Conservation (phyloP, 2,329 filamentous ascomycete species). For the Xylariaceae sp. region DNA sequence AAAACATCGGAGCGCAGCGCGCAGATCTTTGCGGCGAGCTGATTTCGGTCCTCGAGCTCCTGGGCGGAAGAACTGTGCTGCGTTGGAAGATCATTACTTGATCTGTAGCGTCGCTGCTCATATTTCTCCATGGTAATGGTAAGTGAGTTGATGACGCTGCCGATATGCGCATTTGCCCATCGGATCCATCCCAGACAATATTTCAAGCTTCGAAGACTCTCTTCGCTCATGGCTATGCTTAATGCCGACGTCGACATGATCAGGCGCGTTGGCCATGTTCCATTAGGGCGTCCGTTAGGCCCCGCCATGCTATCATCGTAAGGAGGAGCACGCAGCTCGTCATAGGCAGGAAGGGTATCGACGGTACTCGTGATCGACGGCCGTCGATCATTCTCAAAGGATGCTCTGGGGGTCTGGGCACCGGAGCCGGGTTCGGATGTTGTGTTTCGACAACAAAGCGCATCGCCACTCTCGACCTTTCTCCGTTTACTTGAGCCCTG, state of each 20-base stretch:
- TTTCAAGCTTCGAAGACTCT: slow-evolving; percentile 76
- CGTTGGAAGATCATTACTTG: slow-evolving; percentile 24
- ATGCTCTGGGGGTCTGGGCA: slow-evolving; percentile 32
- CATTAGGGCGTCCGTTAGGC: slow-evolving; percentile 29
- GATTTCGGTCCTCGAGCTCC: slow-evolving; percentile 39
- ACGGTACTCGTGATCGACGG: slow-evolving; percentile 61
- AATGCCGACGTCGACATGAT: slow-evolving; percentile 88
- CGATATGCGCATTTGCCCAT: slow-evolving; percentile 76
- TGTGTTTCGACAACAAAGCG: slow-evolving; percentile 31
- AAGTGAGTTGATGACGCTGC: slow-evolving; percentile 66
- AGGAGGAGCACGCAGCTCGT: slow-evolving; percentile 68
- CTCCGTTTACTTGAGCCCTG: slow-evolving; percentile 52
- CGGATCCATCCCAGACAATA: slow-evolving; percentile 77
- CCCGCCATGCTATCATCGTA: slow-evolving; percentile 57
- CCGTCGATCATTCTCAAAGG: slow-evolving; percentile 42
- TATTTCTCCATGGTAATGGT: slow-evolving; percentile 76
- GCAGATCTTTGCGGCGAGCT: slow-evolving; percentile 59
- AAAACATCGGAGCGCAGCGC: slow-evolving; percentile 66
- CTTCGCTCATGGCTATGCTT: slow-evolving; percentile 84
- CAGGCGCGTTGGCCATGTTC: slow-evolving; percentile 71
- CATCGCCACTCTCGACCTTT: slow-evolving; percentile 41
- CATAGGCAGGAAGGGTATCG: slow-evolving; percentile 78
- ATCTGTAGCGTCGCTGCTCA: slow-evolving; percentile 46
- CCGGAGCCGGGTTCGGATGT: slow-evolving; percentile 27
- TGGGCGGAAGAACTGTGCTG: slow-evolving; percentile 21